These are phyloP conservation scores for Phytophthora idaei DNA, from an alignment of 352 stramenopile species.

Conservation along the genomic window DNA sequence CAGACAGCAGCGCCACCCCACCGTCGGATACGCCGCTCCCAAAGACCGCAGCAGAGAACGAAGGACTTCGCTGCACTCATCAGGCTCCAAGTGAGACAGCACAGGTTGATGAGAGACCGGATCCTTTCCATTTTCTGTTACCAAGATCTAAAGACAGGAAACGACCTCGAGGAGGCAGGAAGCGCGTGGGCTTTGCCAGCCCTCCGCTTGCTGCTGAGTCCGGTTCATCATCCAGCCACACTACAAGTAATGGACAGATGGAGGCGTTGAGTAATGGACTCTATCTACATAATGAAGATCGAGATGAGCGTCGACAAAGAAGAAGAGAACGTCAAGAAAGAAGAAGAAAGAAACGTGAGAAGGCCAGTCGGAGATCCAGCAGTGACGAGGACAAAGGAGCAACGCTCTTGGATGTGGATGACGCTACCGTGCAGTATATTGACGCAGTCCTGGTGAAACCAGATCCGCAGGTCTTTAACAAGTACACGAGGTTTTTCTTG, in stretches of 20 bases:
- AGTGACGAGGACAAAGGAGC: slow-evolving; percentile 36
- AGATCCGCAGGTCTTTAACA: slow-evolving; percentile 76
- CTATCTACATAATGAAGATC: slow-evolving; percentile 25
- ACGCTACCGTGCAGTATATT: slow-evolving; percentile 76
- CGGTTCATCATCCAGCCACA: slow-evolving; percentile 19
- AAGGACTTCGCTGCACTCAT: slow-evolving; percentile 22
- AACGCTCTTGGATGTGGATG: slow-evolving; percentile 45
- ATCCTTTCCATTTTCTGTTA: slow-evolving; percentile 19
- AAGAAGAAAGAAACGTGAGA: slow-evolving; percentile 25
- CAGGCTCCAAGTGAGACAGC: not conserved
- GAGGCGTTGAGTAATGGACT: slow-evolving; percentile 16
- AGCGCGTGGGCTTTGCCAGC: slow-evolving; percentile 36
- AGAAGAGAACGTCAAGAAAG: slow-evolving; percentile 29
- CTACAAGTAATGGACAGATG: slow-evolving; percentile 10
- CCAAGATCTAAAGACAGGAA: slow-evolving; percentile 31
- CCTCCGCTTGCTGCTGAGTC: slow-evolving; percentile 15
- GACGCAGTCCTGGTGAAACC: slow-evolving; percentile 76
- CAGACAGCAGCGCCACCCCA: slow-evolving; percentile 32
- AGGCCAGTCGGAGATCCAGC: slow-evolving; percentile 18
- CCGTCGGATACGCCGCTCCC: slow-evolving; percentile 15
- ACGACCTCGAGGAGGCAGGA: slow-evolving; percentile 19
- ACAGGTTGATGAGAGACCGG: slow-evolving; percentile 1
- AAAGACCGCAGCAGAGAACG: slow-evolving; percentile 8
- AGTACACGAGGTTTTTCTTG: slow-evolving; percentile 81
- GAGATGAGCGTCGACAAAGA: slow-evolving; percentile 20